These are phyloP conservation scores for Monosporascus ibericus DNA, from an alignment of 2,329 filamentous ascomycete genomes.

Conservation along the genomic window DNA sequence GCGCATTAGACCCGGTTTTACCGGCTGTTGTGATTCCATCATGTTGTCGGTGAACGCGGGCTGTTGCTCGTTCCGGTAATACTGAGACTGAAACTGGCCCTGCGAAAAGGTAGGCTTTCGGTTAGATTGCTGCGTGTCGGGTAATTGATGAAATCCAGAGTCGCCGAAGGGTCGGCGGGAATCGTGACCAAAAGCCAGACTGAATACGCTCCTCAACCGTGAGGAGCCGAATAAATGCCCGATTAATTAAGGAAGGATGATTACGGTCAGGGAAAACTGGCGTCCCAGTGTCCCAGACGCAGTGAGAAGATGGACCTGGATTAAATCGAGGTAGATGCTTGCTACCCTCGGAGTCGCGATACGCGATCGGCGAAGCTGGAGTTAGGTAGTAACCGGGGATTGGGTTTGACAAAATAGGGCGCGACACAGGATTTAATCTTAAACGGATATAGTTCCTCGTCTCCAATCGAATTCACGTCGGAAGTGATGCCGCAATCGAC, in stretches of 20 bases:
- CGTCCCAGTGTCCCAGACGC: not conserved
- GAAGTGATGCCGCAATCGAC: too few relatives aligned
- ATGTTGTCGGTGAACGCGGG: slow-evolving; percentile 20
- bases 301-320: not conserved
- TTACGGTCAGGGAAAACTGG: not conserved
- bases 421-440: too few relatives aligned
- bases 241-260: not conserved
- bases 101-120: not conserved
- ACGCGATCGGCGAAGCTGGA: too few relatives aligned
- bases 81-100: slow-evolving; percentile 3
- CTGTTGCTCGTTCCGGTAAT: slow-evolving; percentile 6
- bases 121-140: slow-evolving; percentile 10
- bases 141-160: not conserved
- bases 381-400: too few relatives aligned
- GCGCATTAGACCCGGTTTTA: slow-evolving; percentile 23
- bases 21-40: slow-evolving; percentile 24
- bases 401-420: too few relatives aligned
- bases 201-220: not conserved
- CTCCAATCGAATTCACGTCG: too few relatives aligned
- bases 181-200: slow-evolving; percentile 1
- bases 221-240: not conserved
- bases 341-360: too few relatives aligned
- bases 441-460: too few relatives aligned
- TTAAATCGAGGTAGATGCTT: too few relatives aligned
- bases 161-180: not conserved